These are phyloP conservation scores for Anethum foeniculum DNA, from an alignment of 140 eudicot genomes.

Conservation along the genomic window DNA sequence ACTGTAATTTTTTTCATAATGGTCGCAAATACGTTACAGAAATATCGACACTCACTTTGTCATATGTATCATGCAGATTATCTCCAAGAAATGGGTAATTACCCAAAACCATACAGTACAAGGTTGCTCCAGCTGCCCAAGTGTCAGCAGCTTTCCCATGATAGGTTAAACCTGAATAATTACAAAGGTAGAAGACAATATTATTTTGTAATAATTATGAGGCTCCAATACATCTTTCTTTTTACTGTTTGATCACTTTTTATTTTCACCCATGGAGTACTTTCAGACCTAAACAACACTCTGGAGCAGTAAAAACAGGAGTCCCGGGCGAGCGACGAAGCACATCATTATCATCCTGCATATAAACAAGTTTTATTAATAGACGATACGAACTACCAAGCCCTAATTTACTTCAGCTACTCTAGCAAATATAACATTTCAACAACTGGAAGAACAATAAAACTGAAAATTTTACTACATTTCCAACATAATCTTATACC, in stretches of 20 bases:
- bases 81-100: slow-evolving; percentile 90
- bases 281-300: slow-evolving; percentile 79
- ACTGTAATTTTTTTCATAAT: not conserved
- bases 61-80: slow-evolving; percentile 84
- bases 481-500: not conserved
- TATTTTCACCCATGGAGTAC: not conserved
- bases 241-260: not conserved
- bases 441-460: not conserved
- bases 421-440: not conserved
- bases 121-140: slow-evolving; percentile 94
- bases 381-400: not conserved
- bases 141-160: slow-evolving; percentile 94
- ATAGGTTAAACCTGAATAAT: slow-evolving; percentile 55
- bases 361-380: slow-evolving; percentile 1
- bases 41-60: slow-evolving; percentile 38
- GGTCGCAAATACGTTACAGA: not conserved
- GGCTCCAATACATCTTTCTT: not conserved
- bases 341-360: slow-evolving; percentile 69
- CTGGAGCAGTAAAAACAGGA: slow-evolving; percentile 93
- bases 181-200: not conserved
- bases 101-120: slow-evolving; percentile 77
- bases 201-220: not conserved
- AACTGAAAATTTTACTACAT: not conserved
- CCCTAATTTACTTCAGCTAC: not conserved
- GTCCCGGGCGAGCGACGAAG: slow-evolving; percentile 98